Evolutionary conservation across 2,329 filamentous ascomycete genomes (phyloP), one percentile per base, ranked within the genome.

Genomic region (Akanthomyces dipterigenus): DNA sequence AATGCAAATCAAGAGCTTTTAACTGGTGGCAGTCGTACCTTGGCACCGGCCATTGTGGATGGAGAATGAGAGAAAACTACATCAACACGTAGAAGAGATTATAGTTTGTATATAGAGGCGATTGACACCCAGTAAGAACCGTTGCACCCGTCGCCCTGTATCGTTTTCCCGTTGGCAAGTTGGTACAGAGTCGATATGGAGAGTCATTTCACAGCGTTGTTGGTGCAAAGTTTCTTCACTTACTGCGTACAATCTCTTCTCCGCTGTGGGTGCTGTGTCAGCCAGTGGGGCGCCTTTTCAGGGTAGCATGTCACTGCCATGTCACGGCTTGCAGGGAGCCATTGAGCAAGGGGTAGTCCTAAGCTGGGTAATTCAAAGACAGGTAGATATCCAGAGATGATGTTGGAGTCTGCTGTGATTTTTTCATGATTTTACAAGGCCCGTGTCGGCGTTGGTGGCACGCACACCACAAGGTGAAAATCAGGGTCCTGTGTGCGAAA

Each of bases 141-240:
- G 6, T 46, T 24, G n/a, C 12, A 36, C n/a, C 14, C 18, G 42
- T 31, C 40, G 50, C 31, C 50, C 18, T 38, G 38, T 38, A 5
- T 12, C 5, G 43, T n/a, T 9, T 46, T 46, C 9, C 5, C 20
- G 6, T 24, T 57, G 22, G 8, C 18, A 34, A 9, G 31, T 28
- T 56, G 16, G 16, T 9, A 48, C 20, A 18, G 22, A 28, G n/a
- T 57, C 11, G 42, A 28, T 20, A 26, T 24, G 28, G 20, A 56
- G 12, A 55, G 40, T 57, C 20, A 43, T 49, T 28, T 48, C 42
- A 57, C 55, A 57, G 26, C 11, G 16, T 57, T 48, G 55, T 11
- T 28, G 38, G 54, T 58, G 55, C 55, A 58, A 58, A 58, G 55
- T 58, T 58, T 58, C 55, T 58, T 58, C 55, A 56, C 54, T 56